Evolutionary conservation across 805 yeast species (phyloP).

Genomic region (Lipomyces yamanashiensis): DNA sequence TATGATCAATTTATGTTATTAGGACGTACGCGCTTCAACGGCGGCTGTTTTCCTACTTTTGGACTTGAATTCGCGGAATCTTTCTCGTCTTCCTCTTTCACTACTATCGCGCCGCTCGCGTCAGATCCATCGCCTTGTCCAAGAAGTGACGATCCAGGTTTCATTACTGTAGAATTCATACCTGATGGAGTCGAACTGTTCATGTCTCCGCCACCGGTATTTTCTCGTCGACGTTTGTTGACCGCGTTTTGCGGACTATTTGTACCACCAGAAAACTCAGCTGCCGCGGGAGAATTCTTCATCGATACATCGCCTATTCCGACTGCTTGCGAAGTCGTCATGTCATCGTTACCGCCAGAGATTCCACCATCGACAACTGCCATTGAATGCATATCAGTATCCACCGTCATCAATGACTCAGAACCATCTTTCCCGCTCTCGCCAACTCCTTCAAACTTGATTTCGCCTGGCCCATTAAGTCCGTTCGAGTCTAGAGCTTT

Average conservation of each 20-base stretch:
- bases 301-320: not conserved
- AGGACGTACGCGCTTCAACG: constrained; percentile 7
- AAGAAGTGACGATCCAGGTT: not conserved
- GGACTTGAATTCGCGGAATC: constrained; percentile 8
- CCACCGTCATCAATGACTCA: not conserved
- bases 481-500: no score
- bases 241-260: constrained; percentile 21
- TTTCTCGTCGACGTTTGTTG: constrained; percentile 26
- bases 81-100: constrained; percentile 20
- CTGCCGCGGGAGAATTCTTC: constrained; percentile 21
- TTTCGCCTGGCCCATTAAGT: not conserved
- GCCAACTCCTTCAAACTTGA: constrained; percentile 9
- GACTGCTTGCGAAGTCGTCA: not conserved
- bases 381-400: not conserved
- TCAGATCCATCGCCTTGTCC: constrained; percentile 1
- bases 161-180: not conserved
- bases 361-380: not conserved
- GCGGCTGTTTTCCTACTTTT: constrained; percentile 5
- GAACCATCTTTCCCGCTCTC: not conserved
- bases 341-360: not conserved
- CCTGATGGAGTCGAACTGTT: not conserved
- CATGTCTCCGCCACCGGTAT: not conserved
- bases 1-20: not conserved
- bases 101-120: not conserved
- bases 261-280: constrained; percentile 10